Evolutionary conservation across 257 asterid genomes (phyloP).

Genomic region (Eucommia ulmoides): DNA sequence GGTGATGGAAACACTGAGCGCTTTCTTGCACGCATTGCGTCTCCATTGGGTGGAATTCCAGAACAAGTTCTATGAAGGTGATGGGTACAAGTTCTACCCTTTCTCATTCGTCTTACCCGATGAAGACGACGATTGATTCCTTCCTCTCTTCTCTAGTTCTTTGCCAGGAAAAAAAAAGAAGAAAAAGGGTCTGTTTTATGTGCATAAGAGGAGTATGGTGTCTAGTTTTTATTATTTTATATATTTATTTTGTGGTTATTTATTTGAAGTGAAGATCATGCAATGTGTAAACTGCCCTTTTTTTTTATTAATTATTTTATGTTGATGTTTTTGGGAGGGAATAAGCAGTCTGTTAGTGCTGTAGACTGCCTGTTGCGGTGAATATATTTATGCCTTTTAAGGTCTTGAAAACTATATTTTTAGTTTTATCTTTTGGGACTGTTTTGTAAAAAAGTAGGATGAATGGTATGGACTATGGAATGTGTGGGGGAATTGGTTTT

Average conservation of each 20-base stretch:
- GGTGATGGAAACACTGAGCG: slow-evolving; percentile 97
- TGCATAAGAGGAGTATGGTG: slow-evolving; percentile 18
- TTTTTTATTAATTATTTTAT: not conserved
- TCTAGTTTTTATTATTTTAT: slow-evolving; percentile 29
- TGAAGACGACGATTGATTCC: slow-evolving; percentile 60
- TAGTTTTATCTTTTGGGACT: not conserved
- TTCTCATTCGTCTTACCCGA: slow-evolving; percentile 48
- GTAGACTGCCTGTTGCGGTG: slow-evolving; percentile 11
- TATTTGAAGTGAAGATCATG: slow-evolving; percentile 4
- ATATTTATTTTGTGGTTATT: slow-evolving; percentile 24
- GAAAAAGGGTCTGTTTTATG: no score
- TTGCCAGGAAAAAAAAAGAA: no score
- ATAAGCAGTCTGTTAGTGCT: slow-evolving; percentile 38
- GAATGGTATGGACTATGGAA: not conserved
- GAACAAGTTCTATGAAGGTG: slow-evolving; percentile 94
- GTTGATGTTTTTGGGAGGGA: slow-evolving; percentile 19
- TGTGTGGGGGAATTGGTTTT: not conserved
- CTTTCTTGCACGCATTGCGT: slow-evolving; percentile 90
- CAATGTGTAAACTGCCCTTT: slow-evolving; percentile 8
- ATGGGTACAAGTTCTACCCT: slow-evolving; percentile 84
- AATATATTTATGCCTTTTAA: not conserved
- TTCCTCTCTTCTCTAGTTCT: slow-evolving; percentile 1
- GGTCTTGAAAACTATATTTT: not conserved
- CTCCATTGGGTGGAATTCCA: slow-evolving; percentile 99
- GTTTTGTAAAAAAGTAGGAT: not conserved